Conservation (phyloP, 179 eudicot genomes). For the Beta macrorhiza region DNA sequence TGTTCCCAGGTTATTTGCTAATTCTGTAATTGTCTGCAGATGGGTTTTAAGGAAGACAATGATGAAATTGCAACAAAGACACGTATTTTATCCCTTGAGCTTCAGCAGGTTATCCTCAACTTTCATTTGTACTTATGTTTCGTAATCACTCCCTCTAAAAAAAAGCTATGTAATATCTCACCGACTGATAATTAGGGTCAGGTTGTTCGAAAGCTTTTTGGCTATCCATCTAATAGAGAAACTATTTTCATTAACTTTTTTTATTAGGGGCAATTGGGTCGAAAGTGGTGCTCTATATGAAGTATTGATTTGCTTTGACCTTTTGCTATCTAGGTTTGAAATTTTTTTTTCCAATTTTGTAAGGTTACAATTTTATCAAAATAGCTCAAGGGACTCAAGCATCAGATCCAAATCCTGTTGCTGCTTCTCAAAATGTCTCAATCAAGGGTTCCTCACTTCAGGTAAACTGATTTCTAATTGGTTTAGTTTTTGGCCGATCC, state of each 20-base stretch:
- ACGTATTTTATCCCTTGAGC: slow-evolving; percentile 88
- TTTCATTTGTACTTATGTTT: slow-evolving; percentile 7
- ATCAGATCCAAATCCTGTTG: slow-evolving; percentile 75
- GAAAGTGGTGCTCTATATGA: slow-evolving; percentile 1
- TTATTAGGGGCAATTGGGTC: background rate
- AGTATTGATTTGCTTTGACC: background rate
- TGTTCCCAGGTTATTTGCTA: slow-evolving; percentile 23
- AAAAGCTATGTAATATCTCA: background rate
- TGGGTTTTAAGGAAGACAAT: slow-evolving; percentile 96
- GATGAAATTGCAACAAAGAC: slow-evolving; percentile 89
- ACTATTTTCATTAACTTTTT: slow-evolving; percentile 6
- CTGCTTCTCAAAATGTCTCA: slow-evolving; percentile 69
- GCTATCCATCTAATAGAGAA: background rate
- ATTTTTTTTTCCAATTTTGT: slow-evolving; percentile 15
- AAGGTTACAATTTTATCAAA: slow-evolving; percentile 79
- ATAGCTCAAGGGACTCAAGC: slow-evolving; percentile 89
- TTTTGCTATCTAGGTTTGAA: background rate
- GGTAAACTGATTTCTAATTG: slow-evolving; percentile 41
- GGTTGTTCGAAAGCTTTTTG: slow-evolving; percentile 7
- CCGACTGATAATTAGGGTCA: background rate
- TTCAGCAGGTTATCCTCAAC: slow-evolving; percentile 71
- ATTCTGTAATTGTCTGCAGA: slow-evolving; percentile 46
- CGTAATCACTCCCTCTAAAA: background rate
- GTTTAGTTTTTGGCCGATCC: slow-evolving; percentile 1
- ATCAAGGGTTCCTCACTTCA: slow-evolving; percentile 91